Evolutionary conservation across 306 rosid species (phyloP).

Genomic region (Cicer bijugum): DNA sequence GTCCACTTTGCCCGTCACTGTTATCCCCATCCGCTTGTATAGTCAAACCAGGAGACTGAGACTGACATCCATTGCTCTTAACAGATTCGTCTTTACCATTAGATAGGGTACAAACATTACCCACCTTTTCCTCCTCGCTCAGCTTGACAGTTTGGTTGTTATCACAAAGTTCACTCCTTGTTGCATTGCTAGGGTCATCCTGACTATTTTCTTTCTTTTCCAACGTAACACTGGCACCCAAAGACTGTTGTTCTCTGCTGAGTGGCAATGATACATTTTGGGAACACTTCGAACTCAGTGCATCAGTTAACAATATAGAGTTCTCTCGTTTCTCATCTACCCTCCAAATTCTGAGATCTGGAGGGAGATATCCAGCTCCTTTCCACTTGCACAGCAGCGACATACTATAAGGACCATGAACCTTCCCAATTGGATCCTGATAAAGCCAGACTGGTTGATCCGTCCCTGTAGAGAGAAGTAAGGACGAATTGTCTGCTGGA

Average conservation of each 20-base stretch:
- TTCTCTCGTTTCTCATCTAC: constrained; percentile 57
- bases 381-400: constrained; percentile 68
- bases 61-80: constrained; percentile 52
- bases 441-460: constrained; percentile 70
- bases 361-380: constrained; percentile 60
- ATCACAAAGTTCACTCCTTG: constrained; percentile 39
- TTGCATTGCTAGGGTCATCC: constrained; percentile 44
- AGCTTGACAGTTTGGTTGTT: constrained; percentile 47
- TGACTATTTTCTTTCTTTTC: constrained; percentile 49
- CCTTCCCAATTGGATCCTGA: constrained; percentile 74
- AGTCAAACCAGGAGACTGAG: constrained; percentile 55
- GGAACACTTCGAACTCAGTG: constrained; percentile 52
- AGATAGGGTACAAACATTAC: constrained; percentile 47
- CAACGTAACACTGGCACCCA: constrained; percentile 34
- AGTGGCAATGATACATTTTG: constrained; percentile 45
- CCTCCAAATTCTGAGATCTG: constrained; percentile 75
- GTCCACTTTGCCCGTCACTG: constrained; percentile 51
- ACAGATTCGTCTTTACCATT: constrained; percentile 56
- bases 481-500: constrained; percentile 47
- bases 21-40: constrained; percentile 58
- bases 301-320: constrained; percentile 59
- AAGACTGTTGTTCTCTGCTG: constrained; percentile 44
- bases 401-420: constrained; percentile 81
- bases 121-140: constrained; percentile 48
- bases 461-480: constrained; percentile 48